Percentiles rank a stretch among this genome's conserved stretches.
Conservation (phyloP, 73 alveolate species). For the Diophrys sp. region DNA sequence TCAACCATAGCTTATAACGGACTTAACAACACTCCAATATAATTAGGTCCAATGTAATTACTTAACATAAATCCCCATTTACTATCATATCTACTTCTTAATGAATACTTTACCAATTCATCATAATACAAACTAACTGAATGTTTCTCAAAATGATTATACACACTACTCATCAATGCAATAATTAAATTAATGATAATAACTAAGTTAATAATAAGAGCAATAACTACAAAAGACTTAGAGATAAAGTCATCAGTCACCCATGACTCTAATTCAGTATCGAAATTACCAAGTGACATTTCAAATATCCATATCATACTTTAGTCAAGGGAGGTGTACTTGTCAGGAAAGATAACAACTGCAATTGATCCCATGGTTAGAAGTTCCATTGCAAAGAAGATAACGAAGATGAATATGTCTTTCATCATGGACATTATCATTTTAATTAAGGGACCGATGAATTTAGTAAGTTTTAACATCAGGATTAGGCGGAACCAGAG, state of each 20-base stretch:
- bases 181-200: too few species aligned
- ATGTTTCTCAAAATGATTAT: background rate
- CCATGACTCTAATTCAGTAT: background rate
- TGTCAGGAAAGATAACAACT: background rate
- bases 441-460: constrained; percentile 21
- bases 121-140: background rate
- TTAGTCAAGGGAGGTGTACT: background rate
- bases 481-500: constrained; percentile 11
- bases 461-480: constrained; percentile 11
- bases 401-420: constrained; percentile 13
- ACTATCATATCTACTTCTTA: background rate
- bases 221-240: background rate
- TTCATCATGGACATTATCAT: constrained; percentile 10
- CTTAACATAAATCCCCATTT: background rate
- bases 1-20: background rate
- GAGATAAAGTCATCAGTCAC: background rate
- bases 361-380: background rate
- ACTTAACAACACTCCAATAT: background rate
- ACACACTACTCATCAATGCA: background rate
- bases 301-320: background rate
- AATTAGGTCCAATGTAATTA: background rate
- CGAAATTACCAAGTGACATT: background rate
- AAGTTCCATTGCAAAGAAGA: constrained; percentile 8
- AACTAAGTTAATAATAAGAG: background rate
- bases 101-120: background rate